Evolutionary conservation across 352 stramenopile genomes (phyloP).

Genomic region (Globisporangium uncinulatum): DNA sequence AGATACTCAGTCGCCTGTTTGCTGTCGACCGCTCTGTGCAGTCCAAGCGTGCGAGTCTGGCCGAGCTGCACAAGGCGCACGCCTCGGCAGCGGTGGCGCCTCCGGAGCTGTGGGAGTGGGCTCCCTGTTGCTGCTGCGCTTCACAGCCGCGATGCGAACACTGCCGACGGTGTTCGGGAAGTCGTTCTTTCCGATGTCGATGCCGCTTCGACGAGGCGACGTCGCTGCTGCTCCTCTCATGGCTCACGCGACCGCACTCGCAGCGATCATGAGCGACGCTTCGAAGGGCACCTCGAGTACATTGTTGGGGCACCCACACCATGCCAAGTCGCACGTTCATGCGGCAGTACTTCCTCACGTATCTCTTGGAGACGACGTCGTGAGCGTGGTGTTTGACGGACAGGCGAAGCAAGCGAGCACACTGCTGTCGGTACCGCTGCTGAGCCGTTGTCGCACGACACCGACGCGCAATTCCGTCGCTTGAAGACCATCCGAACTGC

Average conservation of each 20-base stretch:
- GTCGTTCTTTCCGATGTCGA: constrained; percentile 49
- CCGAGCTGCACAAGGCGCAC: constrained; percentile 39
- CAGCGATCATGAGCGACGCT: constrained; percentile 35
- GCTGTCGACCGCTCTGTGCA: constrained; percentile 63
- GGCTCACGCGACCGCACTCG: constrained; percentile 46
- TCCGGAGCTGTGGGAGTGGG: constrained; percentile 67
- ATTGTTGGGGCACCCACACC: constrained; percentile 30
- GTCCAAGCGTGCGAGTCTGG: constrained; percentile 62
- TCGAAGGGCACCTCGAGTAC: constrained; percentile 51
- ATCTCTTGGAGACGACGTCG: constrained; percentile 75
- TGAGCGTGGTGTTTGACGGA: constrained; percentile 61
- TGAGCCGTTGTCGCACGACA: constrained; percentile 30
- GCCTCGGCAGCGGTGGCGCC: not conserved
- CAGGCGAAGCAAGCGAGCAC: constrained; percentile 79
- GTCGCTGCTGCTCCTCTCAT: constrained; percentile 51
- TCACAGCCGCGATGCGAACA: constrained; percentile 64
- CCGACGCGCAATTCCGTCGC: constrained; percentile 1
- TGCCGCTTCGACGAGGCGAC: constrained; percentile 62
- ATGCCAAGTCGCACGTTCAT: constrained; percentile 54
- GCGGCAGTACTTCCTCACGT: constrained; percentile 72
- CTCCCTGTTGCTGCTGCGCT: constrained; percentile 71
- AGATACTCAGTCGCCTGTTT: constrained; percentile 62
- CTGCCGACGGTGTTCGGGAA: constrained; percentile 62
- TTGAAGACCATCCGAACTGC: too few relatives aligned
- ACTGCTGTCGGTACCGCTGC: constrained; percentile 55